A percentile compares a stretch with the other conserved stretches of the same genome.
Conservation (phyloP, 225 moss, liverwort and hornwort genomes). For the Bryum argenteum region DNA sequence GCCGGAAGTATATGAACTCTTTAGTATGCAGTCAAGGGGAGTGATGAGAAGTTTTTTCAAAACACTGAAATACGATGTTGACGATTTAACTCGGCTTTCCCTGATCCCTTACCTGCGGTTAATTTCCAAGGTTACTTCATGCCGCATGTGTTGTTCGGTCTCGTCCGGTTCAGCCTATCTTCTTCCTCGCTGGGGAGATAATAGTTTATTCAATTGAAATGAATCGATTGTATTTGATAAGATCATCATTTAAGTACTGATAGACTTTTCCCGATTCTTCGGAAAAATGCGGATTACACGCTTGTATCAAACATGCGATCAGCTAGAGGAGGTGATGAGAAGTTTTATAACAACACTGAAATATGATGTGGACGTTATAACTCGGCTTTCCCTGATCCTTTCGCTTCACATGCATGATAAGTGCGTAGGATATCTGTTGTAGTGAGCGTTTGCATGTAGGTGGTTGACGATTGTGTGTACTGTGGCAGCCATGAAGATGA, state of each 20-base stretch:
- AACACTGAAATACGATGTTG: constrained; percentile 1
- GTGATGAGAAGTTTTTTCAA: not conserved
- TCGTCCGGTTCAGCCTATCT: too few species aligned
- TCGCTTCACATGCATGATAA: not conserved
- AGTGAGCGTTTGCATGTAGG: too few species aligned
- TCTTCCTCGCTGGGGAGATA: too few species aligned
- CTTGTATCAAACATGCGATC: not conserved
- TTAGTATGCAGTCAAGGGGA: not conserved
- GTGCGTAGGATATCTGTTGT: too few species aligned
- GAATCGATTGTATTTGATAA: too few species aligned
- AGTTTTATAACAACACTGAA: constrained; percentile 23
- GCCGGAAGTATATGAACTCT: too few species aligned
- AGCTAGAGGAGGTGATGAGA: constrained; percentile 16
- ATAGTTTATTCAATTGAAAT: too few species aligned
- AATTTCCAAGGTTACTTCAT: not conserved
- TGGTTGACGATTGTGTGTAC: not conserved
- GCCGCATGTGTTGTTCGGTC: not conserved
- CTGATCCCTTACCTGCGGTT: constrained; percentile 1
- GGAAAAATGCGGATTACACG: too few species aligned
- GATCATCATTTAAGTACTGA: not conserved
- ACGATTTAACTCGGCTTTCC: constrained; percentile 25
- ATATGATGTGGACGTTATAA: constrained; percentile 18
- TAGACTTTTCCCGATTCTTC: constrained; percentile 22
- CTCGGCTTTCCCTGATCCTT: constrained; percentile 27
- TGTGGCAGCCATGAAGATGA: constrained; percentile 52